Evolutionary conservation across 441 rosid genomes (phyloP).

Genomic region (Syzygium malaccense): DNA sequence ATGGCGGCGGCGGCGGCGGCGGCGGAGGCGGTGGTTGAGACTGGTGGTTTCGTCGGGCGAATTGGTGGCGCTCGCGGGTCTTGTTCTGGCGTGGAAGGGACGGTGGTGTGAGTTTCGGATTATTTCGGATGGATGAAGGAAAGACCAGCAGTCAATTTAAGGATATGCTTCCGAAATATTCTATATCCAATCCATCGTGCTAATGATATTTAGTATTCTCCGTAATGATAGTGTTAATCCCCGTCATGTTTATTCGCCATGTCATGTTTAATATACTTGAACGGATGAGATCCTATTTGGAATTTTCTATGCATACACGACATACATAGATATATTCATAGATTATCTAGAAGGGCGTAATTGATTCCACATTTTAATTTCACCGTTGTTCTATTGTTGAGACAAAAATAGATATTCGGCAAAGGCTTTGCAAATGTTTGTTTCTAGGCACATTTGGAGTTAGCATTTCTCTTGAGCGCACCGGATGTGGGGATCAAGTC

Average conservation of each 20-base stretch:
- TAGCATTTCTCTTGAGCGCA: neutral
- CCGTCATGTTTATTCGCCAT: neutral
- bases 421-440: no score
- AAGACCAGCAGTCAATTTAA: neutral
- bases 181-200: neutral
- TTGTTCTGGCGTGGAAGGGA: neutral
- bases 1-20: neutral
- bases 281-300: neutral
- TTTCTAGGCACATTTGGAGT: neutral
- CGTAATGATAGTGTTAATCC: neutral
- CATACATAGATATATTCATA: neutral
- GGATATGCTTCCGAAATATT: neutral
- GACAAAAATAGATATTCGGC: no score
- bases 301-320: neutral
- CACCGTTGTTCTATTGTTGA: no score
- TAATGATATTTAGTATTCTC: neutral
- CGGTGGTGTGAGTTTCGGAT: neutral
- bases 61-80: fast-evolving
- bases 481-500: no score
- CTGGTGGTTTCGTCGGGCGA: neutral
- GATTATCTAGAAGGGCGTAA: fast-evolving
- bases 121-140: neutral
- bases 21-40: neutral
- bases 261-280: neutral
- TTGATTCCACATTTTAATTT: neutral